These are phyloP conservation scores for Davidsoniella neocaledoniae DNA, from an alignment of 2,329 filamentous ascomycete genomes.

Conservation along the genomic window DNA sequence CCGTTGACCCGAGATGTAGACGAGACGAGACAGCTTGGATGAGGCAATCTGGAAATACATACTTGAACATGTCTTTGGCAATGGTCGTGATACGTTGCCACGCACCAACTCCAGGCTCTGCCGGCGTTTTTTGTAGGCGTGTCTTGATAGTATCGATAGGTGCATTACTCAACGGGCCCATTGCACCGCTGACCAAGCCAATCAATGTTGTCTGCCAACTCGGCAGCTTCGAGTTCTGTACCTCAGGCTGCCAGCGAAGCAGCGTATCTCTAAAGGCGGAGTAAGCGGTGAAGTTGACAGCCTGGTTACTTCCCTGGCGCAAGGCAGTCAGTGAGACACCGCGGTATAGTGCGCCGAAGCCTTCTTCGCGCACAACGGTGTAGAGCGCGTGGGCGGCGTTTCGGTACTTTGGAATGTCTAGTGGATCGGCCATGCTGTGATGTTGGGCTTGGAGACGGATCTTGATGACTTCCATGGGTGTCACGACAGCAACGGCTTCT, in stretches of 20 bases:
- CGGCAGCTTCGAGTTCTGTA: conserved; percentile 46
- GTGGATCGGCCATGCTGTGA: conserved; percentile 92
- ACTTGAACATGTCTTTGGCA: conserved; percentile 70
- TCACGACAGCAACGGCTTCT: conserved; percentile 90
- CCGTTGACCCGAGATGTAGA: conserved; percentile 1
- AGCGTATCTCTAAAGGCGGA: conserved; percentile 75
- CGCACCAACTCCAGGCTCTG: conserved; percentile 64
- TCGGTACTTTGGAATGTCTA: conserved; percentile 92
- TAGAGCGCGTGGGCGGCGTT: conserved; percentile 73
- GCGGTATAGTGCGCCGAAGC: conserved; percentile 71
- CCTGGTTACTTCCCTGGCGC: conserved; percentile 91
- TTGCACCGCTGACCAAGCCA: conserved; percentile 78
- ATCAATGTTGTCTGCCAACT: conserved; percentile 83
- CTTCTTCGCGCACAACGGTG: conserved; percentile 86
- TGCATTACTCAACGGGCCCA: conserved; percentile 91
- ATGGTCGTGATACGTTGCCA: conserved; percentile 64
- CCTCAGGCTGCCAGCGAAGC: conserved; percentile 55
- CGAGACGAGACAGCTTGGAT: no score
- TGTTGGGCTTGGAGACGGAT: conserved; percentile 96
- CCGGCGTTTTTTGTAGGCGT: conserved; percentile 75
- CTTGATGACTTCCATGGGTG: conserved; percentile 98
- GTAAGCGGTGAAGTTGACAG: conserved; percentile 97
- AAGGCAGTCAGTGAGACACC: conserved; percentile 88
- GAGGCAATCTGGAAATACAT: conserved; percentile 15
- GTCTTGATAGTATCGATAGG: conserved; percentile 99